Evolutionary conservation across 805 yeast species (phyloP).

Genomic region (Yarrowia keelungensis): DNA sequence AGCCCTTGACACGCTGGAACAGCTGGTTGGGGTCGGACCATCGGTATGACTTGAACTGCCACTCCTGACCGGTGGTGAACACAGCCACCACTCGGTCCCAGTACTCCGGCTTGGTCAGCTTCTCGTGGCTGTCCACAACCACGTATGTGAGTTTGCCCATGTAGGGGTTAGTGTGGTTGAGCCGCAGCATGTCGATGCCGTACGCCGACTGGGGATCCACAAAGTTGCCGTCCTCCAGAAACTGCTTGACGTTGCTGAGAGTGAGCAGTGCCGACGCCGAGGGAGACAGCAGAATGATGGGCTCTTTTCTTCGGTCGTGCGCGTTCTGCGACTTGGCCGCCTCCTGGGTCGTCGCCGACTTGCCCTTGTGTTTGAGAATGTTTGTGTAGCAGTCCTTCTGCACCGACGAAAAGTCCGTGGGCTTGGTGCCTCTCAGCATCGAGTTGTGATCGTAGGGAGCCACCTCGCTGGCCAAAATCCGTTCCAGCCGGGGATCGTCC

Average conservation of each 20-base stretch:
- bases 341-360: constrained; percentile 36
- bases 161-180: constrained; percentile 53
- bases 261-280: constrained; percentile 76
- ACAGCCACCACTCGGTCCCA: constrained; percentile 98
- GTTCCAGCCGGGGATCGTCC: constrained; percentile 59
- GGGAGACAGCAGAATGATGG: constrained; percentile 78
- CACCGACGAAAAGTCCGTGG: constrained; percentile 50
- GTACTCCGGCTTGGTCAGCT: constrained; percentile 90
- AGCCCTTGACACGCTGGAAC: constrained; percentile 86
- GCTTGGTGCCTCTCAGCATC: constrained; percentile 51
- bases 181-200: constrained; percentile 36
- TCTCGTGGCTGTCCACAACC: constrained; percentile 87
- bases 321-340: neutral
- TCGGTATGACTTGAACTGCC: constrained; percentile 93
- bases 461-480: constrained; percentile 56
- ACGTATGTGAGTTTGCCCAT: constrained; percentile 70
- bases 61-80: constrained; percentile 94
- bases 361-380: constrained; percentile 45
- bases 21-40: constrained; percentile 79
- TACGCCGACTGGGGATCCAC: constrained; percentile 53
- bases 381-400: constrained; percentile 49
- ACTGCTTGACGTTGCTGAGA: constrained; percentile 68
- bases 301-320: constrained; percentile 53
- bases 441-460: constrained; percentile 55
- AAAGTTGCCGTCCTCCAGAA: constrained; percentile 74